Evolutionary conservation across 2,329 filamentous ascomycete genomes (phyloP), one percentile per base, ranked within the genome.

Genomic region (Tolypocladium cylindrosporum): DNA sequence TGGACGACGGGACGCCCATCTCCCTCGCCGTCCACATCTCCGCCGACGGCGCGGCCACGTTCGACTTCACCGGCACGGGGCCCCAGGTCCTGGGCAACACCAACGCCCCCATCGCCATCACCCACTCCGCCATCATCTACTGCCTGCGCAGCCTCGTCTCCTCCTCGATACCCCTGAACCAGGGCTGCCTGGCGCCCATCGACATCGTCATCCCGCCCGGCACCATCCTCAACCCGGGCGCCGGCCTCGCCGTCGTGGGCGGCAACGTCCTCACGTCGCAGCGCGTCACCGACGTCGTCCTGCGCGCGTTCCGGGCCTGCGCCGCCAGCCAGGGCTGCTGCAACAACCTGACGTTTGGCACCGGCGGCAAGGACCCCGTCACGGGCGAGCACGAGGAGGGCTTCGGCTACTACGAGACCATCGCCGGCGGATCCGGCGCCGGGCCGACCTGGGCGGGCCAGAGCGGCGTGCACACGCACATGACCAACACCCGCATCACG

Each of bases 361-460:
- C 90, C 65, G 88, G 89, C 57, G 89, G 89, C 50, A 86, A 88
- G 60, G 78, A 82, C 57, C 78, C 80, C n/a, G 77, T 84, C n/a
- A 84, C 61, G 6, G 68, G 68, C 43, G 63, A 83, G 55, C 63
- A 66, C 39, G 60, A 62, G 9, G 61, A 68, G 34, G 90, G 90
- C 0, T 94, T 94, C 67, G 90, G 90, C 11, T 94, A 93, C 76
- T 93, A 93, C 70, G 90, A 94, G 71, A 93, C 89, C 7, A 91
- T 94, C 61, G 86, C 87, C 0, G 89, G 90, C 43, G 90, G 90
- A 0, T 84, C 81, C 43, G 89, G 89, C 36, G 90, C 89, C 0
- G 89, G 89, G 0, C 81, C 85, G 0, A 77, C 78, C 16, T 92
- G 89, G 89, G 77, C 87, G 60, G 89, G 89, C 42, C 86, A 87